Base-by-base conservation (phyloP, 208 protist genomes). In the Wallacemonas rigidus region DNA sequence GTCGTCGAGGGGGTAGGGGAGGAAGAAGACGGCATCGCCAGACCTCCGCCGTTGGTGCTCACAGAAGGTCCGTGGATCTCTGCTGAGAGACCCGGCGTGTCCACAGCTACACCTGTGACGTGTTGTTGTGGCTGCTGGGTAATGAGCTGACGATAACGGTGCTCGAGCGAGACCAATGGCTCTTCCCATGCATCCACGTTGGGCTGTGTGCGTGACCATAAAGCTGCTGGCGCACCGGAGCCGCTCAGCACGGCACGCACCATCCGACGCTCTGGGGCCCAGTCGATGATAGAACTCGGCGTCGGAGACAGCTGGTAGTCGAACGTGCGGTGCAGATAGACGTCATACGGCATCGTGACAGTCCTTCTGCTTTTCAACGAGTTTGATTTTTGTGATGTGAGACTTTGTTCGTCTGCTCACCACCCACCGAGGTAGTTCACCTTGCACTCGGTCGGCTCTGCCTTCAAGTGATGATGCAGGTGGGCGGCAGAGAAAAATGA, bases 271-370 rank as follows among this genome's bases (percentile, higher is more conserved):
- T 75, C 53, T 26, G 86, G 79, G 0, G 83, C 76, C 84, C 87
- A 91, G 63, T 95, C 90, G 67, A 95, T 88, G 26, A 93, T 83
- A 35, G 72, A 67, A 14, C 82, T 75, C 2, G 87, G 56, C 1
- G 76, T 77, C 9, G 87, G 77, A 62, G 82, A 93, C 35, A 95
- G 72, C 63, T 93, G 86, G 75, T 86, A 85, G 74, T 92, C 87
- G 65, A 92, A 95, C 62, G 83, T 95, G 54, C 83, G 85, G 51
- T 91, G 87, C 1, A 95, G 73, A 68, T 83, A 83, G 26, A 74
- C 81, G 45, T 92, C 80, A 56, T 82, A 82, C 17, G 80, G 72
- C 78, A 91, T 89, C 15, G 26, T 26, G 26, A 26, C 26, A 26
- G 26, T 26, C 26, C 26, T 26, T 26, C 26, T 26, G 26, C 26